Percentiles rank a stretch among this genome's conserved stretches.
Evolutionary conservation across 176 grass and related monocot genomes (phyloP).

Genomic region (Urochloa ruziziensis): DNA sequence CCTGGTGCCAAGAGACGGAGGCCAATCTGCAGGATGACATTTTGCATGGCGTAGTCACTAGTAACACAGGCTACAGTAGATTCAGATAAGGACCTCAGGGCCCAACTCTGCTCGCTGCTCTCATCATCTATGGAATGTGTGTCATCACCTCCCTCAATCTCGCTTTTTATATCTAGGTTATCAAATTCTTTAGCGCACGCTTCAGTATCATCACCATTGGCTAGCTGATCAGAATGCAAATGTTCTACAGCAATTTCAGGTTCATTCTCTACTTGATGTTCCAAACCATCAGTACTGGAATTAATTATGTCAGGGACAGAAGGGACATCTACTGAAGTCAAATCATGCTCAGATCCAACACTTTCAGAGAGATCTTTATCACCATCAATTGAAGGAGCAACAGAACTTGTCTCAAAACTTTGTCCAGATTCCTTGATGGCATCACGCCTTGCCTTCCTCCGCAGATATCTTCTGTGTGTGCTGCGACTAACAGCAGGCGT

Average conservation of each 20-base stretch:
- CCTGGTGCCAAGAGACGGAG: constrained; percentile 83
- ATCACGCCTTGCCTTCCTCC: constrained; percentile 79
- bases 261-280: constrained; percentile 34
- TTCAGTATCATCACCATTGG: constrained; percentile 21
- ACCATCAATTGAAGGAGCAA: constrained; percentile 35
- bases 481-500: constrained; percentile 80
- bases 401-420: constrained; percentile 33
- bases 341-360: not conserved
- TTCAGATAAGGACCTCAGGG: constrained; percentile 84
- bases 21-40: constrained; percentile 95
- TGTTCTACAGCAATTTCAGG: constrained; percentile 21
- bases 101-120: constrained; percentile 87
- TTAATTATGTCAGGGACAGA: constrained; percentile 15
- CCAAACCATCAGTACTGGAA: constrained; percentile 1
- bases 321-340: constrained; percentile 6
- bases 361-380: constrained; percentile 28
- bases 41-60: constrained; percentile 97
- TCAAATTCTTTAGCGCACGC: constrained; percentile 48
- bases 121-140: constrained; percentile 48
- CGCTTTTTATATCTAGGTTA: constrained; percentile 48
- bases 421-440: constrained; percentile 45
- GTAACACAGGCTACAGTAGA: constrained; percentile 89
- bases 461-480: constrained; percentile 84
- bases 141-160: constrained; percentile 44
- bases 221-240: constrained; percentile 25